phyloP scores from a whole-genome alignment of 768 basidiomycete species.

The Paxillus ammoniavirescens region DNA sequence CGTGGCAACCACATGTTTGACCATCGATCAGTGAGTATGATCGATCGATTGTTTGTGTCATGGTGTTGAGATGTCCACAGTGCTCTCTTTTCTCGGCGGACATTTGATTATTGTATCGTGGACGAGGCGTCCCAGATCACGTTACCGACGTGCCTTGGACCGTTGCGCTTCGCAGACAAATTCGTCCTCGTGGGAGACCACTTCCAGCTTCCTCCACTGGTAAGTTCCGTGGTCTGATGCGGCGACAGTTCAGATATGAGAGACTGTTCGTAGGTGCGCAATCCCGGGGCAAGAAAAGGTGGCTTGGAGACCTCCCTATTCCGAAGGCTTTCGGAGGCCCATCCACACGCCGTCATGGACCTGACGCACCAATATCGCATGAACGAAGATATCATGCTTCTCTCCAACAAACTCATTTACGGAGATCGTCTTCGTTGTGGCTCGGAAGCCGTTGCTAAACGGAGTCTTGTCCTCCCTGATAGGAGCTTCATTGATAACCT shows the following conservation, averaged over 20 bases:
- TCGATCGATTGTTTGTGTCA: neutral
- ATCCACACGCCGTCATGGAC: slow-evolving; percentile 83
- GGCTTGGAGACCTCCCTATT: slow-evolving; percentile 92
- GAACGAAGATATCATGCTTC: slow-evolving; percentile 93
- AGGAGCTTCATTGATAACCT: slow-evolving; percentile 41
- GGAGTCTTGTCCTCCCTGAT: slow-evolving; percentile 54
- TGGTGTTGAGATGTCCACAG: slow-evolving; percentile 38
- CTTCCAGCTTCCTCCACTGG: slow-evolving; percentile 93
- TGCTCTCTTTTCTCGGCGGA: slow-evolving; percentile 78
- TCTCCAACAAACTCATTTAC: slow-evolving; percentile 89
- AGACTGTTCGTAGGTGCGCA: slow-evolving; percentile 64
- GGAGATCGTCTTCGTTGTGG: slow-evolving; percentile 76
- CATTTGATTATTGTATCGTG: slow-evolving; percentile 95
- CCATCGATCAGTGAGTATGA: slow-evolving; percentile 83
- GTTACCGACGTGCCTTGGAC: slow-evolving; percentile 91
- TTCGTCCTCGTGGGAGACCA: slow-evolving; percentile 98
- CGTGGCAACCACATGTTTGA: slow-evolving; percentile 93
- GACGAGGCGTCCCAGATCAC: slow-evolving; percentile 99
- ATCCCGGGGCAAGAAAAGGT: slow-evolving; percentile 70
- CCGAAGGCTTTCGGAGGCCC: slow-evolving; percentile 81
- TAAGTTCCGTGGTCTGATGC: slow-evolving; percentile 31
- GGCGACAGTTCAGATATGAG: neutral
- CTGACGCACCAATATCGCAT: slow-evolving; percentile 91
- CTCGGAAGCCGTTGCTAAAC: slow-evolving; percentile 62
- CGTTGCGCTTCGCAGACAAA: slow-evolving; percentile 82